These are phyloP conservation scores for Senecio squalidus DNA, from an alignment of 140 eudicot species.

Conservation along the genomic window DNA sequence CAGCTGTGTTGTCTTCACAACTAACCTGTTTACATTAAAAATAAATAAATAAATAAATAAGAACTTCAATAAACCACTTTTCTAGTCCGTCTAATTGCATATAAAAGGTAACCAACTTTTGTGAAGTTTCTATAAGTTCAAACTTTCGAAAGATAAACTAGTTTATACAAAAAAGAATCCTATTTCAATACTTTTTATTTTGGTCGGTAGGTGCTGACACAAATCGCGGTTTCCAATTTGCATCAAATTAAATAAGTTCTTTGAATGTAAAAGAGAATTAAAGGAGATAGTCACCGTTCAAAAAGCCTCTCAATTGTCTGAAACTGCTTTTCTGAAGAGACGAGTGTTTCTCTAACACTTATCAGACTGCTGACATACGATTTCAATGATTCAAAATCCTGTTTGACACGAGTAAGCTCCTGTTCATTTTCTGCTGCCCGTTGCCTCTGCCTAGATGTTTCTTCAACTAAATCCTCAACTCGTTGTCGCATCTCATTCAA, in stretches of 20 bases:
- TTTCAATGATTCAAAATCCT: slow-evolving; percentile 78
- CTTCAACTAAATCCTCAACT: slow-evolving; percentile 87
- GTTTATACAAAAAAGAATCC: too few relatives aligned
- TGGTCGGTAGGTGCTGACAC: too few relatives aligned
- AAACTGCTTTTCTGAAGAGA: slow-evolving; percentile 90
- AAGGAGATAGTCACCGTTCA: slow-evolving; percentile 58
- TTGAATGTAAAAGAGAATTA: too few relatives aligned
- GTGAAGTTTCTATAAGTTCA: too few relatives aligned
- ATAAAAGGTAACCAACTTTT: too few relatives aligned
- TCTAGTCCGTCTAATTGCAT: too few relatives aligned
- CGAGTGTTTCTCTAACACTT: slow-evolving; percentile 88
- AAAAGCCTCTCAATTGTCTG: slow-evolving; percentile 85
- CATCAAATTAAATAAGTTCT: too few relatives aligned
- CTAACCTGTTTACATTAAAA: slow-evolving; percentile 43
- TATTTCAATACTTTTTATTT: too few relatives aligned
- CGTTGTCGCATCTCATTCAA: slow-evolving; percentile 79
- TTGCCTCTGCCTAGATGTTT: slow-evolving; percentile 83
- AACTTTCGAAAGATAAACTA: too few relatives aligned
- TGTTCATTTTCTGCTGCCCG: slow-evolving; percentile 85
- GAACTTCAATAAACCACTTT: too few relatives aligned
- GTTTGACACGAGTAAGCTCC: slow-evolving; percentile 79
- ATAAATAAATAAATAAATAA: too few relatives aligned
- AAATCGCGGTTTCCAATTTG: too few relatives aligned
- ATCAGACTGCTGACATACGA: slow-evolving; percentile 82
- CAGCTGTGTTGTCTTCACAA: slow-evolving; percentile 69